A percentile compares a stretch with the other conserved stretches of the same genome.
Conservation (phyloP, 192 early-diverging fungal species). For the Linnemannia zychae region DNA sequence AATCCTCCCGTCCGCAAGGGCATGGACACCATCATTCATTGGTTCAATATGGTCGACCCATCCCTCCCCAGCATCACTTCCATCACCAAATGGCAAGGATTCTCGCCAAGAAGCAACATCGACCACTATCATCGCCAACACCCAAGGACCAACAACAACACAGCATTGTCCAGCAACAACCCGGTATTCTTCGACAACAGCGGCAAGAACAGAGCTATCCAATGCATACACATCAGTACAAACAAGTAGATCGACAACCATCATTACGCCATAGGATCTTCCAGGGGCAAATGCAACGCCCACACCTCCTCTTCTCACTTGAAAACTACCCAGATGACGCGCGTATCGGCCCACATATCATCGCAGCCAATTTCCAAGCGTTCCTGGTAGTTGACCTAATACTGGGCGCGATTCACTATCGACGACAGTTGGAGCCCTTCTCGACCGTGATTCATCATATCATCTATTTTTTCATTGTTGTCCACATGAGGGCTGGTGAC, state of each 20-base stretch:
- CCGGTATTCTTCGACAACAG: neutral
- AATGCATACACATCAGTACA: neutral
- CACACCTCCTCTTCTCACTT: conserved; percentile 40
- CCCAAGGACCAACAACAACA: neutral
- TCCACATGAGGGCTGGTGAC: conserved; percentile 45
- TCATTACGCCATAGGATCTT: conserved; percentile 35
- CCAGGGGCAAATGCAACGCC: conserved; percentile 39
- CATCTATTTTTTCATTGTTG: conserved; percentile 50
- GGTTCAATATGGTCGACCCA: neutral
- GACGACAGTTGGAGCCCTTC: conserved; percentile 41
- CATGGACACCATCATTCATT: neutral
- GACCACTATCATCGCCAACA: neutral
- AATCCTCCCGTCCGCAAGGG: neutral
- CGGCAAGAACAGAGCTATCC: neutral
- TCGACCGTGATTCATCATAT: conserved; percentile 54
- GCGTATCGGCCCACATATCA: conserved; percentile 43
- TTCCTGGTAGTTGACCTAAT: conserved; percentile 38
- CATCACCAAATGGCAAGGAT: neutral
- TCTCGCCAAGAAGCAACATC: neutral
- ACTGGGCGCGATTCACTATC: conserved; percentile 39
- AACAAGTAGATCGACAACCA: neutral
- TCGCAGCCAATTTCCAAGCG: conserved; percentile 51
- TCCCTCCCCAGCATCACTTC: neutral
- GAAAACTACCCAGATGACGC: conserved; percentile 53
- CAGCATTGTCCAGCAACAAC: neutral